Percentiles rank a stretch among this genome's conserved stretches.
Conservation (phyloP, 306 rosid species). For the Sechiopsis laciniata region DNA sequence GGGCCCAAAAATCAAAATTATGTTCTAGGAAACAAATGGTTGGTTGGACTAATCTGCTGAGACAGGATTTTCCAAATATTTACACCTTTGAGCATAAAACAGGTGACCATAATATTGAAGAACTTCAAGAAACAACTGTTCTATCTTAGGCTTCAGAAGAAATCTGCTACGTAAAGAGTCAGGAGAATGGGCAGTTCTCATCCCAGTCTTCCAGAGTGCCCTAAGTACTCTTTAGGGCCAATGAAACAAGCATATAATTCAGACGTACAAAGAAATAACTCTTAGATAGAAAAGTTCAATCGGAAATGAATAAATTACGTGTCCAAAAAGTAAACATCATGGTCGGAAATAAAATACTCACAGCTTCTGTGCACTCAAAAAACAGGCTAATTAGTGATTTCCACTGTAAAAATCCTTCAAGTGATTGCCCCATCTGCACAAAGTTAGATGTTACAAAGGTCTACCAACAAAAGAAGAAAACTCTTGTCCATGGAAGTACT, state of each 20-base stretch:
- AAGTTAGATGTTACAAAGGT: slow-evolving; percentile 26
- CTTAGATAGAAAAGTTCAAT: background rate
- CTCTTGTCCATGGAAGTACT: slow-evolving; percentile 17
- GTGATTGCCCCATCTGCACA: slow-evolving; percentile 89
- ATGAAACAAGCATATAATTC: background rate
- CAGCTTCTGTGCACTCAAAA: slow-evolving; percentile 82
- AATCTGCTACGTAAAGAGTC: background rate
- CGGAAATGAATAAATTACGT: too few species aligned
- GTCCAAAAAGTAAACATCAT: background rate
- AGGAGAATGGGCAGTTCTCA: background rate
- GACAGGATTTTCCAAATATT: background rate
- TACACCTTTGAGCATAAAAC: background rate
- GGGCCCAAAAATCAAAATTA: background rate
- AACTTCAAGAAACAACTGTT: background rate
- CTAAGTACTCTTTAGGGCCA: background rate
- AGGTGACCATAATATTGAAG: background rate
- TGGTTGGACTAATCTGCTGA: background rate
- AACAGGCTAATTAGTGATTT: slow-evolving; percentile 73
- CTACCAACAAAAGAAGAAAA: slow-evolving; percentile 16
- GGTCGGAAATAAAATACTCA: slow-evolving; percentile 35
- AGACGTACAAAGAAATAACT: background rate
- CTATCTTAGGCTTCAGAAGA: background rate
- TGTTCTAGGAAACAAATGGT: background rate
- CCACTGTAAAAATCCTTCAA: slow-evolving; percentile 90
- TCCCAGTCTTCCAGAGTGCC: background rate